Evolutionary conservation across 106 monocot genomes (phyloP).

Genomic region (Dendrobium chrysotoxum): DNA sequence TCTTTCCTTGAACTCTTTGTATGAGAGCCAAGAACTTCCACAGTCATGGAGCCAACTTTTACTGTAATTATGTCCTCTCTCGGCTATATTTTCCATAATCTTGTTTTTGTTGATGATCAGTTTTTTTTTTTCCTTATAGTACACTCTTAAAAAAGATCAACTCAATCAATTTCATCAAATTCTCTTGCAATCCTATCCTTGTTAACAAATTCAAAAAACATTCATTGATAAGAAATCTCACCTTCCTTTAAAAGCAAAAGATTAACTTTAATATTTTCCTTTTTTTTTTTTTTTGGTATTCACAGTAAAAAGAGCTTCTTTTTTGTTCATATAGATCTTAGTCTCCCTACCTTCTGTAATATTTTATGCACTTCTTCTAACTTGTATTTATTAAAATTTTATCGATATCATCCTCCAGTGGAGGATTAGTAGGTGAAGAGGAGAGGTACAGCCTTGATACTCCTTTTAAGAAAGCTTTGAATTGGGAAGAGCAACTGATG

Average conservation of each 20-base stretch:
- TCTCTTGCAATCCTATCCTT: background rate
- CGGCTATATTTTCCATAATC: constrained; percentile 3
- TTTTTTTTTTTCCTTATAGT: too few species aligned
- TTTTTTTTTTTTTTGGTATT: too few species aligned
- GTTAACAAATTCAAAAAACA: background rate
- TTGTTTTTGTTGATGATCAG: background rate
- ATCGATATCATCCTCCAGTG: constrained; percentile 18
- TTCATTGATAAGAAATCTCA: background rate
- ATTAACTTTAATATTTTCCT: too few species aligned
- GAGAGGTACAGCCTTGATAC: constrained; percentile 27
- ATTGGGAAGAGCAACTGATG: constrained; percentile 33
- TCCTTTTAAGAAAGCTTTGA: constrained; percentile 36
- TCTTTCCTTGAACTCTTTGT: constrained; percentile 18
- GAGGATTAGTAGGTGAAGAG: constrained; percentile 52
- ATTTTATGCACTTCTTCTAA: background rate
- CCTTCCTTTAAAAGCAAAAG: background rate
- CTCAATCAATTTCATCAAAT: too few species aligned
- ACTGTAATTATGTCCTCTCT: constrained; percentile 34
- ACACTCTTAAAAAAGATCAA: background rate
- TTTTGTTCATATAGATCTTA: background rate
- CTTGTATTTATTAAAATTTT: background rate
- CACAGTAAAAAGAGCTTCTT: too few species aligned
- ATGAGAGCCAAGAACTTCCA: constrained; percentile 38
- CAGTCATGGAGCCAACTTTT: constrained; percentile 75
- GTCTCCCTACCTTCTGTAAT: background rate